These are phyloP conservation scores for Saccharomycopsis phalli DNA, from an alignment of 1,139 yeast species.

Conservation along the genomic window DNA sequence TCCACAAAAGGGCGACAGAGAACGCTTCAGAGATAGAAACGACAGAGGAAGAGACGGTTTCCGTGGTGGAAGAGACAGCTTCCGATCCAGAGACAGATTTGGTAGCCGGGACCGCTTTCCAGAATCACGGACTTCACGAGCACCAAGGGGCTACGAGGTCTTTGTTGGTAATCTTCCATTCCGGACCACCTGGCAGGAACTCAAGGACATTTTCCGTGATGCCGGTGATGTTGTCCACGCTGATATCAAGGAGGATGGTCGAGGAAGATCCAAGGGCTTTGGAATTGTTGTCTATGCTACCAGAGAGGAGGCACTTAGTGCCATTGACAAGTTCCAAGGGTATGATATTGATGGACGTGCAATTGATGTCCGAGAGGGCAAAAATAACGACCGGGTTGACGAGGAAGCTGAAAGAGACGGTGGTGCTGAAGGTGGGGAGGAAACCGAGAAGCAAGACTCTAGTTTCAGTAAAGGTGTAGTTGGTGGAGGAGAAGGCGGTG, in stretches of 20 bases:
- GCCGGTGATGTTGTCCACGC: constrained; percentile 75
- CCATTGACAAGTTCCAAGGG: constrained; percentile 59
- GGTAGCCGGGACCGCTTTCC: constrained; percentile 21
- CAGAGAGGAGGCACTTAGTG: constrained; percentile 52
- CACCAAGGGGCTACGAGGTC: constrained; percentile 47
- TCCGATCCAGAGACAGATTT: neutral
- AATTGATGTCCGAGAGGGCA: constrained; percentile 64
- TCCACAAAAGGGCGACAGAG: constrained; percentile 33
- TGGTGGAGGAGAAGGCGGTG: constrained; percentile 57
- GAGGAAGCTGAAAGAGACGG: constrained; percentile 14
- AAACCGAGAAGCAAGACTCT: constrained; percentile 31
- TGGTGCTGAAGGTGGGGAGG: constrained; percentile 21
- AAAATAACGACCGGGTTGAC: constrained; percentile 23
- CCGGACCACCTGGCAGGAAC: constrained; percentile 71
- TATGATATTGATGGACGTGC: constrained; percentile 59
- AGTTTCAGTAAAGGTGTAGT: constrained; percentile 57
- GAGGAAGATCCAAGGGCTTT: constrained; percentile 78
- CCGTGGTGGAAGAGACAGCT: constrained; percentile 19
- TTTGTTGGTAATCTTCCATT: constrained; percentile 81
- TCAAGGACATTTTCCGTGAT: constrained; percentile 74
- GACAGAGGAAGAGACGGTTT: constrained; percentile 20
- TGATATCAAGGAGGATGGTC: constrained; percentile 58
- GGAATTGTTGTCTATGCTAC: constrained; percentile 65
- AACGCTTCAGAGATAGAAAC: constrained; percentile 21
- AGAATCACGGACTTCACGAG: constrained; percentile 23